Conservation (phyloP, 2,329 filamentous ascomycete genomes). For the Rachicladosporium sp. region DNA sequence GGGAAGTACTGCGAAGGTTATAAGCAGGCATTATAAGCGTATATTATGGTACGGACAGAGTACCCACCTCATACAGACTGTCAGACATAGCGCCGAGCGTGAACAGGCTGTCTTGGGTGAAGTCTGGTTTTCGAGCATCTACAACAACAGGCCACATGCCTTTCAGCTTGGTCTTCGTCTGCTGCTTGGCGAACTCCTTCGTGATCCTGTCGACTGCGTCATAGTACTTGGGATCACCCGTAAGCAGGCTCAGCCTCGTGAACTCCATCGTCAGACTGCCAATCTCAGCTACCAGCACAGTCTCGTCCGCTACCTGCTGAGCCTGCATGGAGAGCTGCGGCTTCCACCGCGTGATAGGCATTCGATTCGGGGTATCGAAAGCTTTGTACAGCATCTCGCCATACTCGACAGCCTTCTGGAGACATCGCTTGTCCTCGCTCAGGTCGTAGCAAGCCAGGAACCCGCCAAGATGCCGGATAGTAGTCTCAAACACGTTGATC, state of each 20-base stretch:
- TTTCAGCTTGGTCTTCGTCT: constrained; percentile 30
- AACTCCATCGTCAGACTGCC: constrained; percentile 38
- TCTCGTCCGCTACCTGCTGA: constrained; percentile 28
- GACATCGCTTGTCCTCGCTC: constrained; percentile 22
- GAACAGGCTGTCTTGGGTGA: constrained; percentile 28
- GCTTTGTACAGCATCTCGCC: constrained; percentile 35
- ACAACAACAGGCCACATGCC: constrained; percentile 38
- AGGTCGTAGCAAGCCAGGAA: constrained; percentile 26
- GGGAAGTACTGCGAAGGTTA: constrained; percentile 35
- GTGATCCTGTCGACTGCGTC: constrained; percentile 34
- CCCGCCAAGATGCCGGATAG: constrained; percentile 31
- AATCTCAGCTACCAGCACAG: constrained; percentile 34
- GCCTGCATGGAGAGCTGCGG: constrained; percentile 26
- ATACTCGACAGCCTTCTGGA: constrained; percentile 26
- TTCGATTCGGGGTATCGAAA: constrained; percentile 35
- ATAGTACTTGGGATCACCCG: constrained; percentile 33
- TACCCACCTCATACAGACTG: constrained; percentile 25
- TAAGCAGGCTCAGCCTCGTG: constrained; percentile 34
- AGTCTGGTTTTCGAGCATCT: constrained; percentile 28
- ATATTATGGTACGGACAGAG: no score
- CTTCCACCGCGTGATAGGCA: constrained; percentile 36
- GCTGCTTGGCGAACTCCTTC: constrained; percentile 29
- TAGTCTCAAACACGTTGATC: constrained; percentile 39
- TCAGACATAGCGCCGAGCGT: constrained; percentile 26
- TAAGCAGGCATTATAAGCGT: no score